Percentiles rank a stretch among this genome's conserved stretches.
Conservation (phyloP, 2,329 filamentous ascomycete species). For the Fusarium sp. region DNA sequence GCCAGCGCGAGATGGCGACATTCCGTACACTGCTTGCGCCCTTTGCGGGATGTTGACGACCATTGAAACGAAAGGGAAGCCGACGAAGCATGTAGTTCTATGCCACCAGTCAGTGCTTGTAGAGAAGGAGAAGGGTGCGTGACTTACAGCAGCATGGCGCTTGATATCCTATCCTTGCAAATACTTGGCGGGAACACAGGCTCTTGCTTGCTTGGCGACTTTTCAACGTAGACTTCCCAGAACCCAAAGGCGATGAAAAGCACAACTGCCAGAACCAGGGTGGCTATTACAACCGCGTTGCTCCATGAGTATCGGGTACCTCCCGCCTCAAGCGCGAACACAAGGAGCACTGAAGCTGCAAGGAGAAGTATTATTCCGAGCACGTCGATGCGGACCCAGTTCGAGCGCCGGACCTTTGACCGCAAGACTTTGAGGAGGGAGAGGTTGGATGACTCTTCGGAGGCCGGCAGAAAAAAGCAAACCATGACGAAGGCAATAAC, state of each 20-base stretch:
- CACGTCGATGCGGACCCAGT: background rate
- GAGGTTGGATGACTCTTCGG: background rate
- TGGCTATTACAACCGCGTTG: background rate
- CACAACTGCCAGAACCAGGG: background rate
- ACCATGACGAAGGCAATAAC: background rate
- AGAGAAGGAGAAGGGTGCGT: fast-evolving
- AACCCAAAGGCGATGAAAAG: background rate
- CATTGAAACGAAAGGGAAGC: constrained; percentile 14
- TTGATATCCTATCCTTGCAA: constrained; percentile 11
- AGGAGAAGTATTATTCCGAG: constrained; percentile 1
- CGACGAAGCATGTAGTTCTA: background rate
- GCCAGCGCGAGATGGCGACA: background rate
- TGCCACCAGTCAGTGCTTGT: background rate
- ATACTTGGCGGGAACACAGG: constrained; percentile 9
- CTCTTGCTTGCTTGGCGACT: constrained; percentile 1
- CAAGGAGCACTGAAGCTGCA: constrained; percentile 6
- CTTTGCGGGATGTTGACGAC: constrained; percentile 6
- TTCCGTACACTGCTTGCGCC: constrained; percentile 2
- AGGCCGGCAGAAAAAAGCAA: background rate
- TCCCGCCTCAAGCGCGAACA: constrained; percentile 8
- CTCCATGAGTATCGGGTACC: constrained; percentile 1
- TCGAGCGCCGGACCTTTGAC: background rate
- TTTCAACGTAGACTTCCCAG: background rate
- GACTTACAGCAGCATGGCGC: constrained; percentile 8
- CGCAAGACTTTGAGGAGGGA: background rate